phyloP scores from a whole-genome alignment of 2,329 filamentous ascomycete species.

The Aspergillus brasiliensis region DNA sequence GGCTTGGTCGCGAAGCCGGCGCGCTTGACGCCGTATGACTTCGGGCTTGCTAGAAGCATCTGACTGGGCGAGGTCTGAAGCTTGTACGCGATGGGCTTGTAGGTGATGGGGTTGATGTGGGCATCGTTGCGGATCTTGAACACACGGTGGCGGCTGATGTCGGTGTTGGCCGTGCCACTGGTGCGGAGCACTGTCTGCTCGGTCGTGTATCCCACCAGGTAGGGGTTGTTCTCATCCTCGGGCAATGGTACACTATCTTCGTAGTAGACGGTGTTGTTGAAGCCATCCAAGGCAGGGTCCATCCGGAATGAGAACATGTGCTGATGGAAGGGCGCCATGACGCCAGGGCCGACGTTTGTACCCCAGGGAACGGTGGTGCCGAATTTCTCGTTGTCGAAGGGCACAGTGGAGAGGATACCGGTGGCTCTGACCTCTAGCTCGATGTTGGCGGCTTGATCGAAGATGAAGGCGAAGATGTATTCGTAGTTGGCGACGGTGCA shows the following conservation, averaged over 20 bases:
- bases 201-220: constrained; percentile 63
- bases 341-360: constrained; percentile 69
- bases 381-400: constrained; percentile 60
- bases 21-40: constrained; percentile 49
- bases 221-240: constrained; percentile 60
- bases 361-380: constrained; percentile 67
- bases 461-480: constrained; percentile 72
- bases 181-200: constrained; percentile 52
- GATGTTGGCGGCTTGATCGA: constrained; percentile 70
- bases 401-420: constrained; percentile 67
- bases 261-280: constrained; percentile 56
- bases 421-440: constrained; percentile 70
- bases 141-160: constrained; percentile 50
- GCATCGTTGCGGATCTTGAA: constrained; percentile 57
- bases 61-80: constrained; percentile 52
- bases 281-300: constrained; percentile 63
- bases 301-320: constrained; percentile 73
- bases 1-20: constrained; percentile 57
- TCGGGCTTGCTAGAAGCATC: constrained; percentile 51
- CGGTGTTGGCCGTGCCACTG: constrained; percentile 56
- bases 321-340: constrained; percentile 71
- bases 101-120: constrained; percentile 48
- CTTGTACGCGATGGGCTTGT: constrained; percentile 54
- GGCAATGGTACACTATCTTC: constrained; percentile 58
- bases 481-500: constrained; percentile 74